Evolutionary conservation across 2,329 filamentous ascomycete species (phyloP).

Genomic region (Microcyclospora pomicola): DNA sequence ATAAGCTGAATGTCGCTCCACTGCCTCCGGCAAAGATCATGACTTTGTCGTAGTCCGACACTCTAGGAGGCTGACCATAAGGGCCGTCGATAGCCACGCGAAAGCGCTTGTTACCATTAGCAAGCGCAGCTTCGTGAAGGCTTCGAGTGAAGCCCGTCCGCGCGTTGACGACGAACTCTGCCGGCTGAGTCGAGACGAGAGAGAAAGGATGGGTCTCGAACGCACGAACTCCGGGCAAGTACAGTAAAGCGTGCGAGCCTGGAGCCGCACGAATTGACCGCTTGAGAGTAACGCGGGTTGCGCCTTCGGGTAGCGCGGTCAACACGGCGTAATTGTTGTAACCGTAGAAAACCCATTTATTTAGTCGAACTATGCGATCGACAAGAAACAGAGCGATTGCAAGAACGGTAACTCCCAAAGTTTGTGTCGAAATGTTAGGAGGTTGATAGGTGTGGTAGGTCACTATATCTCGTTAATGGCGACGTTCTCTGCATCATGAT

Average conservation of each 20-base stretch:
- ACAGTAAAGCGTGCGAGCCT: conserved; percentile 13
- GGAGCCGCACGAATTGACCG: conserved; percentile 6
- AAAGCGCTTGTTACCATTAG: conserved; percentile 4
- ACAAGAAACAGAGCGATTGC: conserved; percentile 8
- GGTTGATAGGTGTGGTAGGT: conserved; percentile 11
- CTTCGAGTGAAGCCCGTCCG: conserved; percentile 11
- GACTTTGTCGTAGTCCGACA: conserved; percentile 46
- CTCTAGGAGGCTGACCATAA: conserved; percentile 16
- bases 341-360: conserved; percentile 9
- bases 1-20: conserved; percentile 44
- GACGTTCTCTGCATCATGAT: background rate
- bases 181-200: conserved; percentile 4
- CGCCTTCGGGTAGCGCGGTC: conserved; percentile 8
- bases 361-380: conserved; percentile 9
- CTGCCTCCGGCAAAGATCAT: conserved; percentile 47
- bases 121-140: conserved; percentile 9
- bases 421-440: conserved; percentile 7
- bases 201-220: conserved; percentile 14
- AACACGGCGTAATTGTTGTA: conserved; percentile 8
- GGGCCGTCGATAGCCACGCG: conserved; percentile 15
- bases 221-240: conserved; percentile 7
- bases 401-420: conserved; percentile 10
- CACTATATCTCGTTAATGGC: conserved; percentile 1
- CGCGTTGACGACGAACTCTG: conserved; percentile 11
- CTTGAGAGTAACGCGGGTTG: conserved; percentile 10